A percentile compares a stretch with the other conserved stretches of the same genome.
Conservation (phyloP, 225 moss, liverwort and hornwort genomes). For the Marchantia paleacea region DNA sequence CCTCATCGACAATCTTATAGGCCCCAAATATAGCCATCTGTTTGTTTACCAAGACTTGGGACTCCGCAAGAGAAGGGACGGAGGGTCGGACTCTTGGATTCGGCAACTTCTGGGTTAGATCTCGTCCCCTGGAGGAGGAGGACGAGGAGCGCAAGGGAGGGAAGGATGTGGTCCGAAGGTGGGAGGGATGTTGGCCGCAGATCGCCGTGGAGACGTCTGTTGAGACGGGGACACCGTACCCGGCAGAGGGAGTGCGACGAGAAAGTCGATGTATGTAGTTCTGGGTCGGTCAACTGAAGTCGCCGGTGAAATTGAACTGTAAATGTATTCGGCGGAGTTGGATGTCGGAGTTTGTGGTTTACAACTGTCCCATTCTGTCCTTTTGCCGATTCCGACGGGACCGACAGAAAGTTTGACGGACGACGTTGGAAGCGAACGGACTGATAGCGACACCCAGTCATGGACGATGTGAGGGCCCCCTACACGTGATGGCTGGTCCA, state of each 20-base stretch:
- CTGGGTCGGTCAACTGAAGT: no score
- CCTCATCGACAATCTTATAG: background rate
- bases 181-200: no score
- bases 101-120: background rate
- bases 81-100: background rate
- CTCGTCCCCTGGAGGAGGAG: background rate
- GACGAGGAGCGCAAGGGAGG: no score
- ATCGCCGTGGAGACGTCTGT: no score
- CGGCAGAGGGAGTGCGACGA: no score
- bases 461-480: background rate
- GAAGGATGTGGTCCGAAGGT: no score
- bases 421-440: background rate
- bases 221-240: no score
- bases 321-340: background rate
- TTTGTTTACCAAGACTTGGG: background rate
- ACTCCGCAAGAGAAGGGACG: background rate
- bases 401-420: background rate
- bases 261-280: no score
- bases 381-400: constrained; percentile 4
- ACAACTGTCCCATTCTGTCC: constrained; percentile 14
- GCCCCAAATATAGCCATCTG: background rate
- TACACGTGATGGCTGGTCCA: constrained; percentile 21
- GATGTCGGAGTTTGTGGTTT: background rate
- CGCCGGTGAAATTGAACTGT: background rate
- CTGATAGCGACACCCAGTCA: background rate